These are phyloP conservation scores for Oxyria digyna DNA, from an alignment of 148 eudicot genomes.

Conservation along the genomic window DNA sequence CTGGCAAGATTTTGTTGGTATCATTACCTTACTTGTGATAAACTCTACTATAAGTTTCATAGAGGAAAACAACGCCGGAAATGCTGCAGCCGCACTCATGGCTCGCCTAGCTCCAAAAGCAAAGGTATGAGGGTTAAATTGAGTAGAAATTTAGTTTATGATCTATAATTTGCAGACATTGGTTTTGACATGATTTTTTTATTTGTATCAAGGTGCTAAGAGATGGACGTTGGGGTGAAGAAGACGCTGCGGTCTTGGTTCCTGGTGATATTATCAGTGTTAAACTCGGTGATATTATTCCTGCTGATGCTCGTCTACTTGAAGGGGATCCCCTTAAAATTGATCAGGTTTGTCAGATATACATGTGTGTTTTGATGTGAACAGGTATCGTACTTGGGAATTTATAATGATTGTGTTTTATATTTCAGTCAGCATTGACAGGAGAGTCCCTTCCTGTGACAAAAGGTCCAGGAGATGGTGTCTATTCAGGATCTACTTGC, in stretches of 20 bases:
- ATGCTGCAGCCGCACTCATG: conserved; percentile 99
- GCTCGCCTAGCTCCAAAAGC: conserved; percentile 98
- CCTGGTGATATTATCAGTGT: conserved; percentile 91
- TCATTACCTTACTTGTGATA: conserved; percentile 78
- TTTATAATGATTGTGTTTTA: neutral
- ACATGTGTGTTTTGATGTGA: neutral
- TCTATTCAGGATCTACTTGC: conserved; percentile 97
- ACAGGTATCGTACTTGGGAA: neutral
- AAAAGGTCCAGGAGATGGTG: conserved; percentile 94
- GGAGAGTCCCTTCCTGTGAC: conserved; percentile 99
- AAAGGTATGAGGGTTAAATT: conserved; percentile 34
- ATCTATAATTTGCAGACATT: neutral
- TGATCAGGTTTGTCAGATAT: conserved; percentile 51
- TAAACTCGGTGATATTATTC: conserved; percentile 90
- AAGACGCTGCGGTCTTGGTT: conserved; percentile 79
- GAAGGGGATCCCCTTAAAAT: conserved; percentile 98
- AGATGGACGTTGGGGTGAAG: conserved; percentile 88
- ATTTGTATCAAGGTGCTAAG: conserved; percentile 49
- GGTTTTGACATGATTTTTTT: neutral
- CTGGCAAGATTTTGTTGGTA: conserved; percentile 99
- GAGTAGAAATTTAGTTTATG: neutral
- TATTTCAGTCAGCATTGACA: conserved; percentile 80
- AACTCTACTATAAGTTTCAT: conserved; percentile 97
- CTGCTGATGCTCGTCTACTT: conserved; percentile 95
- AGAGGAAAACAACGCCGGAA: conserved; percentile 98